Base-by-base conservation (phyloP, 345 rosid species). In the Barbarea vulgaris region DNA sequence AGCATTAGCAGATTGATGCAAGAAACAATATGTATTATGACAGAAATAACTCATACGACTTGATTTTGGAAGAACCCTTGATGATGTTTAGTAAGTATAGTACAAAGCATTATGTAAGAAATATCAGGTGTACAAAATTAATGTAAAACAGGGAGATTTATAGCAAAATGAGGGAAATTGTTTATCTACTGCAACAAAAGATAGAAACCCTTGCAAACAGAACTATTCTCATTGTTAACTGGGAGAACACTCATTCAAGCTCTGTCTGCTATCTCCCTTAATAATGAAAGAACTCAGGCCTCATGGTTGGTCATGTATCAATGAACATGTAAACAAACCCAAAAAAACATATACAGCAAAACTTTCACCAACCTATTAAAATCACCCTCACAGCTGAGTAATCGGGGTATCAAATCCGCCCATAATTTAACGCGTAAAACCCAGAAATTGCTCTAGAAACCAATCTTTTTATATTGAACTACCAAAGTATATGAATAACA, bases 1-100 rank as follows among this genome's bases (percentile, higher is more conserved):
- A 82, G 93, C 88, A 82, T 86, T 33, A 80, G 73, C 63, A 77
- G 60, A 77, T 69, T 90, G 70, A 74, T 82, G 74, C 80, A 61
- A 64, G 96, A 87, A 83, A 81, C 85, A 58, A 51, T 6, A 47
- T 70, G 80, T 66, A 82, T 84, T 9, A 84, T 84, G 83, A 79
- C 87, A 72, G 77, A 80, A 54, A 34, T 86, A 14, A 70, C 63
- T 6, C 84, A 78, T 84, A 80, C 70, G 87, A 63, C 50, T 84
- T 62, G 78, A 81, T 81, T 75, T 84, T 76, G 84, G 27, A 83
- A 46, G 31, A 69, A 8, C 33, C 11, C 12, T 64, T 24, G 17
- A 51, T 7, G 9, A 33, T 5, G 25, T 62, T 25, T 41, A 17
- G 62, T 55, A 42, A 69, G n/a, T 10, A 11, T 22, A 64, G 47